Conservation (phyloP, 129 eudicot genomes). For the Tagetes erecta region DNA sequence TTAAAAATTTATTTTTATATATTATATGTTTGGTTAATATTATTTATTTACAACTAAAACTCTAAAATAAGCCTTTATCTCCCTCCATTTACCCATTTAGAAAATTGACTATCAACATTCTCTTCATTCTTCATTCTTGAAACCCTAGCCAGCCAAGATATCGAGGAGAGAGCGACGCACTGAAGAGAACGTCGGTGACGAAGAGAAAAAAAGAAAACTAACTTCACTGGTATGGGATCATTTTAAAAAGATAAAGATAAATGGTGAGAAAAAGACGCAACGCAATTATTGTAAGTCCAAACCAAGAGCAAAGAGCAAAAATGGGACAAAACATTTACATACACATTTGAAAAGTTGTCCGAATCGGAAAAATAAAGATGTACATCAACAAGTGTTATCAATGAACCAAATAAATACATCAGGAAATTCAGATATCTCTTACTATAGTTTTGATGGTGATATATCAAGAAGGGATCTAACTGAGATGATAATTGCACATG, state of each 20-base stretch:
- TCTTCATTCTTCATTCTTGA: no score
- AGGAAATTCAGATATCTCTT: no score
- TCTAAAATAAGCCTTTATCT: no score
- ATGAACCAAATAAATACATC: not conserved
- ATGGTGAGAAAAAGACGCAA: conserved; percentile 1
- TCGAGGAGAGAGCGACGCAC: no score
- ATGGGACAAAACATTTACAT: not conserved
- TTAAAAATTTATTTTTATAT: no score
- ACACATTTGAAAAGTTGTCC: not conserved
- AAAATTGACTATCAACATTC: no score
- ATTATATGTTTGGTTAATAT: no score
- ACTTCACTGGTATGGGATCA: not conserved
- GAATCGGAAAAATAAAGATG: not conserved
- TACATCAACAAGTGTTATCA: conserved; percentile 5
- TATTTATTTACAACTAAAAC: no score
- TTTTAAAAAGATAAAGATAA: not conserved
- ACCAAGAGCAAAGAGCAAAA: conserved; percentile 1
- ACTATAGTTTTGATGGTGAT: conserved; percentile 1
- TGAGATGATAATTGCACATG: no score
- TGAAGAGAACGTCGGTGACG: no score
- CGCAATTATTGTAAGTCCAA: not conserved
- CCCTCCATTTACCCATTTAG: no score
- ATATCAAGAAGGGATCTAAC: not conserved
- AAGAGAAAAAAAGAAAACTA: not conserved
- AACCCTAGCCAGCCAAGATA: no score